phyloP scores from a whole-genome alignment of 371 early-diverging fungal genomes.

The Paraphysoderma sedebokerense region DNA sequence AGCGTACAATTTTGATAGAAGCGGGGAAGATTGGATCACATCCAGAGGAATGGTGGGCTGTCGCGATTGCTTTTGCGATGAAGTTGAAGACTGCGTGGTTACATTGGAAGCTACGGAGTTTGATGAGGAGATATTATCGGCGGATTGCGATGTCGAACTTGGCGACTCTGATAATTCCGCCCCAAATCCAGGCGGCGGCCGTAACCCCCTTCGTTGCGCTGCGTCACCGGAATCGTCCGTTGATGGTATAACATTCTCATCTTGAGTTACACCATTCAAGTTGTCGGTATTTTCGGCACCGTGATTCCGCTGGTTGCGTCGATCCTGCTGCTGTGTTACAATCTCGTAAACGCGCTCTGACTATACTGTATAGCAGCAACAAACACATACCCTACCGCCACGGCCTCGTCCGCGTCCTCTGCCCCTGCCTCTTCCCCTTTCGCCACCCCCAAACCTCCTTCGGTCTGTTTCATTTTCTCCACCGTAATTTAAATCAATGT shows the following conservation, averaged over 20 bases:
- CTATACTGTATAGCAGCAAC: constrained; percentile 4
- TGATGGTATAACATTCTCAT: no score
- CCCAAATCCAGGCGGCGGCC: constrained; percentile 22
- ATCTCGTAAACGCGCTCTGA: constrained; percentile 17
- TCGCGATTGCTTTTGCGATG: neutral
- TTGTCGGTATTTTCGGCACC: constrained; percentile 19
- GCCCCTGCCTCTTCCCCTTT: constrained; percentile 4
- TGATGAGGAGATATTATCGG: neutral
- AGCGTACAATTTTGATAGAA: constrained; percentile 8
- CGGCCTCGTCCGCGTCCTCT: neutral
- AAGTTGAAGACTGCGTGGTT: neutral
- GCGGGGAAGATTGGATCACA: constrained; percentile 7
- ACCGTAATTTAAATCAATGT: constrained; percentile 29
- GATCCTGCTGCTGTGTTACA: constrained; percentile 23
- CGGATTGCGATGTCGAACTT: neutral
- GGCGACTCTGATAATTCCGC: constrained; percentile 5
- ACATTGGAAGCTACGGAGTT: neutral
- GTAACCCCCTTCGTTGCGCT: constrained; percentile 1
- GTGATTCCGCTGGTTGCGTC: constrained; percentile 22
- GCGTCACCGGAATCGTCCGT: no score
- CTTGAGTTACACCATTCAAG: no score
- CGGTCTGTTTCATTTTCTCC: constrained; percentile 4
- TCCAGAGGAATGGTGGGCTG: neutral
- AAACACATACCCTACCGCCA: neutral
- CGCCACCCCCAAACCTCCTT: constrained; percentile 2